These are phyloP conservation scores for Tuber umbilicatum DNA, from an alignment of 495 filamentous ascomycete genomes.

Conservation along the genomic window DNA sequence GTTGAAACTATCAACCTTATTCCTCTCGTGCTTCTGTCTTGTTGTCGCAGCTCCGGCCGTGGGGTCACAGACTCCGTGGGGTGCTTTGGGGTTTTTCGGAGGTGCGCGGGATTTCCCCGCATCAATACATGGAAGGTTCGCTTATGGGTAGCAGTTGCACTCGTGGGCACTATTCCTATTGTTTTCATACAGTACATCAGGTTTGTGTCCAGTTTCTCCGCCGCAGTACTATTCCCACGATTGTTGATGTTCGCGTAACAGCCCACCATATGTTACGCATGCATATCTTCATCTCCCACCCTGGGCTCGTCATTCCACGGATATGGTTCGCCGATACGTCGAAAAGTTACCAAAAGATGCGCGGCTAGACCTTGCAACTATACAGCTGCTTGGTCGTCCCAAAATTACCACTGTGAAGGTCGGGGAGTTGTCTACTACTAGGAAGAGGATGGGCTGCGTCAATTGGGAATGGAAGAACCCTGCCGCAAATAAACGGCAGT, in stretches of 20 bases:
- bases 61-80: conserved; percentile 19
- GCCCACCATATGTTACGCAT: conserved; percentile 61
- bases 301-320: conserved; percentile 62
- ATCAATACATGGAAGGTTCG: neutral
- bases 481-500: conserved; percentile 44
- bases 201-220: neutral
- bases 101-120: conserved; percentile 19
- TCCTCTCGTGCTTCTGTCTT: conserved; percentile 23
- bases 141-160: conserved; percentile 8
- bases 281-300: conserved; percentile 63
- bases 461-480: conserved; percentile 62
- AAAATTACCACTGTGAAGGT: conserved; percentile 48
- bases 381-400: conserved; percentile 58
- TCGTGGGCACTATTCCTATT: conserved; percentile 19
- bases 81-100: conserved; percentile 8
- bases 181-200: conserved; percentile 32
- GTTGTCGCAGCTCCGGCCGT: conserved; percentile 29
- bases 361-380: conserved; percentile 61
- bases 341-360: conserved; percentile 57
- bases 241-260: neutral
- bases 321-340: conserved; percentile 59
- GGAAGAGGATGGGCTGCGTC: conserved; percentile 59
- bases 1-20: conserved; percentile 28
- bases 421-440: conserved; percentile 46
- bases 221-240: neutral